A percentile compares a stretch with the other conserved stretches of the same genome.
Evolutionary conservation across 495 filamentous ascomycete genomes (phyloP).

Genomic region (Pyronema omphalodes): DNA sequence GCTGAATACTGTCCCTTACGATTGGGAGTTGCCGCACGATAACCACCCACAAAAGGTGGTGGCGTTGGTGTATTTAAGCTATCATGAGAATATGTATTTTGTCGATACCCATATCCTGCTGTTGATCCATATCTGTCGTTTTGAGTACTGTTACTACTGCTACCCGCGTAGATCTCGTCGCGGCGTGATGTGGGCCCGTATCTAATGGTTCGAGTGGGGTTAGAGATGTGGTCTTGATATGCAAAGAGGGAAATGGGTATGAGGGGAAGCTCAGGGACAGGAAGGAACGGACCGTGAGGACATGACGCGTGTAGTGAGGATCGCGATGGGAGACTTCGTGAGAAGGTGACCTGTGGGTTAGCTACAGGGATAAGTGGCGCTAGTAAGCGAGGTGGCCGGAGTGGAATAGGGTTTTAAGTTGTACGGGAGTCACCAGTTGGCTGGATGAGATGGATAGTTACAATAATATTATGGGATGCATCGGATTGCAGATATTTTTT

Average conservation of each 20-base stretch:
- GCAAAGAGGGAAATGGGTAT: not conserved
- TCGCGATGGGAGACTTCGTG: no score
- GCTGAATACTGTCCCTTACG: constrained; percentile 79
- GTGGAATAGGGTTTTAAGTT: no score
- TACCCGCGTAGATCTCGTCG: not conserved
- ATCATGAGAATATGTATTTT: not conserved
- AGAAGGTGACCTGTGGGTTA: no score
- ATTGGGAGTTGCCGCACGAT: constrained; percentile 41
- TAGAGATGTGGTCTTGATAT: no score
- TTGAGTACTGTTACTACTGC: not conserved
- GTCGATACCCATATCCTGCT: not conserved
- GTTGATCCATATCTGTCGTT: not conserved
- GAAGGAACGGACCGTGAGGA: not conserved
- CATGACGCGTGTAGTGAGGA: not conserved
- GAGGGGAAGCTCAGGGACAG: not conserved
- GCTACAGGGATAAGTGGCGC: no score
- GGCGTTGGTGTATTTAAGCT: not conserved
- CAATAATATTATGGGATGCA: no score
- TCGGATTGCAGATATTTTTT: no score
- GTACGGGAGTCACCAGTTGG: no score
- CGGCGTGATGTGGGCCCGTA: not conserved
- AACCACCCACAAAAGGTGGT: constrained; percentile 8
- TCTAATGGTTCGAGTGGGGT: not conserved
- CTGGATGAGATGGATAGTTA: no score
- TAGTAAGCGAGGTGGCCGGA: no score